These are phyloP conservation scores for Lithocarpus polystachyus DNA, from an alignment of 306 rosid genomes.

Conservation along the genomic window DNA sequence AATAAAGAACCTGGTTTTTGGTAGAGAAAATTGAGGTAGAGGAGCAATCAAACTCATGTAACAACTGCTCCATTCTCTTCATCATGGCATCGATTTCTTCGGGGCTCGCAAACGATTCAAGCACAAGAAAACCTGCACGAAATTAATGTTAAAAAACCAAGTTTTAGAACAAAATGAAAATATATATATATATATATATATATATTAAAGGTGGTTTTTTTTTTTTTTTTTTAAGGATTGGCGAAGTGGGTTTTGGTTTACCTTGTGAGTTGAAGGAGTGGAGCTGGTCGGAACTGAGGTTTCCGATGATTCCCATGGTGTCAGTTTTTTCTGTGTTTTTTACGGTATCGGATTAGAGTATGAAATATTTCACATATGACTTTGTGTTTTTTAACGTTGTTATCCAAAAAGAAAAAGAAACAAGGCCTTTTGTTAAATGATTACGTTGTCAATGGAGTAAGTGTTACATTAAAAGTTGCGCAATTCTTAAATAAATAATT, in stretches of 20 bases:
- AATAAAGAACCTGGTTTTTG: conserved; percentile 64
- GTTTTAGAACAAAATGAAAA: neutral
- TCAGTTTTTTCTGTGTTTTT: neutral
- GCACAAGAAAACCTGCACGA: conserved; percentile 63
- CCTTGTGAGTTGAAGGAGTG: conserved; percentile 71
- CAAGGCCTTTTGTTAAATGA: too few species aligned
- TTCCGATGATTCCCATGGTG: conserved; percentile 46
- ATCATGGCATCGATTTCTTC: conserved; percentile 65
- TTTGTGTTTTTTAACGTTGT: too few species aligned
- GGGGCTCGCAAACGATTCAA: conserved; percentile 62
- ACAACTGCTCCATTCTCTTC: conserved; percentile 73
- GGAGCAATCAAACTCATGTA: conserved; percentile 65
- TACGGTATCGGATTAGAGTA: too few species aligned
- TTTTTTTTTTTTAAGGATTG: neutral
- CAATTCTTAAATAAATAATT: too few species aligned
- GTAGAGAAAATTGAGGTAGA: conserved; percentile 87
- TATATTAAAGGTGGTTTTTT: too few species aligned
- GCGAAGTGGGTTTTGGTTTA: neutral
- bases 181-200: too few species aligned
- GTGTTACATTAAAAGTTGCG: too few species aligned
- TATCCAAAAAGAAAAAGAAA: too few species aligned
- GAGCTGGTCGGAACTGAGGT: conserved; percentile 52
- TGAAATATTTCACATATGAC: too few species aligned
- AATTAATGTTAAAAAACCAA: neutral
- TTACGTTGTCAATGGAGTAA: too few species aligned